Evolutionary conservation across 1,139 yeast genomes (phyloP).

Genomic region (Trichomonascaceae sp.): DNA sequence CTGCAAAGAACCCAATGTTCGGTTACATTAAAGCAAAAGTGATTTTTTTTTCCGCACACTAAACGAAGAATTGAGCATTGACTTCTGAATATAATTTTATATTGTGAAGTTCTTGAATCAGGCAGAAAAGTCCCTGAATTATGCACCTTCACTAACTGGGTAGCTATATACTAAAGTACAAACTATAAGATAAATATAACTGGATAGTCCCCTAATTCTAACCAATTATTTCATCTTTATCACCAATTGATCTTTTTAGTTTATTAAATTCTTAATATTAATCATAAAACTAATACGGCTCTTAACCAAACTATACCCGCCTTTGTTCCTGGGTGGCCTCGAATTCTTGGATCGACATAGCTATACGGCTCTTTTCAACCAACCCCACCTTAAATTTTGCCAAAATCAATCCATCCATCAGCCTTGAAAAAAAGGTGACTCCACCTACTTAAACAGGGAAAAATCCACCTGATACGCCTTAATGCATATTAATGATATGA

Average conservation of each 20-base stretch:
- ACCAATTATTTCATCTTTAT: background rate
- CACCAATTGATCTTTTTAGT: background rate
- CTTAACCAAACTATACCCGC: background rate
- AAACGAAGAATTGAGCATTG: too few species aligned
- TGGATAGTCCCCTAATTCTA: too few species aligned
- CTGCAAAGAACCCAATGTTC: background rate
- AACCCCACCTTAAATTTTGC: background rate
- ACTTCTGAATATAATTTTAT: too few species aligned
- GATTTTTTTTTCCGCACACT: too few species aligned
- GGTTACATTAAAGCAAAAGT: background rate
- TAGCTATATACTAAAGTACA: too few species aligned
- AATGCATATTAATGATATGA: background rate
- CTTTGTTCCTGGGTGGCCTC: background rate
- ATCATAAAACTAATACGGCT: background rate
- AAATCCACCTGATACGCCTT: background rate
- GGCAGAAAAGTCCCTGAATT: too few species aligned
- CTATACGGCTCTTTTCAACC: background rate
- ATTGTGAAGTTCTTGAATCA: too few species aligned
- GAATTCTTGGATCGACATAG: background rate
- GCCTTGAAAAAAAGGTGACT: background rate
- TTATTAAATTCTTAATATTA: too few species aligned
- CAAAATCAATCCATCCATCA: background rate
- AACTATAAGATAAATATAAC: too few species aligned
- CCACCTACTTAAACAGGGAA: background rate
- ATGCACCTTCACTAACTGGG: background rate